Base-by-base conservation (phyloP, 2,329 filamentous ascomycete species). In the Exophiala spinifera region DNA sequence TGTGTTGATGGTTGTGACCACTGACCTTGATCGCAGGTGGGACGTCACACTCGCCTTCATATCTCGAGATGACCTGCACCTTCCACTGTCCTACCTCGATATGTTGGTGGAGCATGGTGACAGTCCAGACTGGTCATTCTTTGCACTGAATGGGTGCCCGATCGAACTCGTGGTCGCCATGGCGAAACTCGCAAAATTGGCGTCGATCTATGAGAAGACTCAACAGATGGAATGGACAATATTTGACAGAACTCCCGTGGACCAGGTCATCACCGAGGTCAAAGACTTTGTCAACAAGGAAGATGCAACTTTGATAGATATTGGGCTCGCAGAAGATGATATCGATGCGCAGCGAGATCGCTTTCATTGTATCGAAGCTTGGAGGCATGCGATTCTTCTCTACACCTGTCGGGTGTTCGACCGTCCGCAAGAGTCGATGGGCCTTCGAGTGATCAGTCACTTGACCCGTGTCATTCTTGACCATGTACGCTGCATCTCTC, bases 341-440 rank as follows among this genome's bases (percentile, higher is more conserved):
- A 31, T 60, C 19, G 52, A 64, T 19, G 56, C 55, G 10, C 42
- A 44, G 31, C 57, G 58, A 21, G 68, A 71, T 51, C 60, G 65
- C 1, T 63, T 68, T 40, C 66, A 72, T 51, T 70, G 68, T 49
- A 64, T 67, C 13, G 68, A 72, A 44, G 67, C 69, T 1, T 71
- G 69, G 69, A 50, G 69, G 17, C 63, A 66, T 36, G 63, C 66
- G 3, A 51, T 71, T 8, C 61, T 71, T 5, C 61, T 72, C 4
- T 71, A 70, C 55, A 66, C 69, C 40, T 56, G 61, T 37, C 58
- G 62, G 1, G 65, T 70, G 1, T 70, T 71, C 54, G 65, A 61
- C 40, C 60, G 61, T 3, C 49, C 48, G 28, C 51, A 47, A 14
- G 51, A 37, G 34, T 15, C 11, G 13, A 11, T 4, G 25, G 33